Evolutionary conservation across 352 stramenopile species (phyloP), one percentile per base, ranked within the genome.

Genomic region (Pythium angustatum): DNA sequence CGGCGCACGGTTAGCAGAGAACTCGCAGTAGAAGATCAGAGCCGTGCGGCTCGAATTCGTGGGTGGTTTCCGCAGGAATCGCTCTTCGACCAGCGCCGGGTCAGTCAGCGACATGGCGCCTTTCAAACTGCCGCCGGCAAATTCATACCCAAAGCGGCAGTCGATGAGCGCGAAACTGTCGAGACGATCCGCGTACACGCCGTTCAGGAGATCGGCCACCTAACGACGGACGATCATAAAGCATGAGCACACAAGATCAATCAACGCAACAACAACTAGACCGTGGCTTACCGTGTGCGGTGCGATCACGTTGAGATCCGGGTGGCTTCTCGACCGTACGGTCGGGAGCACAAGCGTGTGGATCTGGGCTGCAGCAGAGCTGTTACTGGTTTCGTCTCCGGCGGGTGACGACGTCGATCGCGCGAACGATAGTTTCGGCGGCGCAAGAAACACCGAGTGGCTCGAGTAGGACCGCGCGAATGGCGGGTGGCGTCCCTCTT

Each of bases 1-100:
- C 2, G 81, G 79, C 1, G 81, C 81, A 28, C 81, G 77, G 21
- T 85, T 84, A n/a, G 76, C 75, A 1, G 79, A 88, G 40, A 87
- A 90, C 64, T 90, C 79, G 52, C 81, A 90, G 53, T 82, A 88
- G 58, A 90, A 90, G 27, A 90, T 75, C 3, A 90, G 64, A 24
- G 77, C 79, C 11, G 60, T 81, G 24, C 69, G 76, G 19, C 51
- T 72, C 15, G 45, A 75, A n/a, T 79, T 48, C 17, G 55, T 38
- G 3, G 60, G 38, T 3, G 68, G 48, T 15, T 62, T 54, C 15
- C 48, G 58, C 49, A 90, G 76, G 30, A 88, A 81, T 26, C 56
- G 27, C 17, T 70, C 22, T 48, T 88, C 77, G 41, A 88, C 81
- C 5, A 36, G 61, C 10, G 72, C 68, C 1, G 81, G 78, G 28